Conservation (phyloP, 2,329 filamentous ascomycete species). For the Penicillium sp. region DNA sequence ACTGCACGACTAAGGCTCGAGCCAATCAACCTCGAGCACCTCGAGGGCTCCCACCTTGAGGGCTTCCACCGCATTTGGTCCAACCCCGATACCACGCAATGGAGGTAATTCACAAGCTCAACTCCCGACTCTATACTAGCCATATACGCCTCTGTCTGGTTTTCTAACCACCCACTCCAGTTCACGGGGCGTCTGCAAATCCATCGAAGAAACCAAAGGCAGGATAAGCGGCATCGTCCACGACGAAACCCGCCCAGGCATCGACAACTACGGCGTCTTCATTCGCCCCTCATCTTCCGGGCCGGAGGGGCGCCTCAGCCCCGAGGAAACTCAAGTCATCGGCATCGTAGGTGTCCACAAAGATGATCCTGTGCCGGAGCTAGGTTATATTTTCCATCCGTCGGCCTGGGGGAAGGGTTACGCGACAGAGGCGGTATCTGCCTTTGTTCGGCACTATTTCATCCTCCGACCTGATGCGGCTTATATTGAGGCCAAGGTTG, state of each 20-base stretch:
- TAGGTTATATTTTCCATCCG: constrained; percentile 61
- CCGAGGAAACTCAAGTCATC: background rate
- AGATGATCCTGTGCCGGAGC: constrained; percentile 35
- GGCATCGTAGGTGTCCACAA: constrained; percentile 11
- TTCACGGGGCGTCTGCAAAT: background rate
- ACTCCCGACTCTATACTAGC: too few species aligned
- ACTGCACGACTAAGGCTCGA: constrained; percentile 7
- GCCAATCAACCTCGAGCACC: constrained; percentile 7
- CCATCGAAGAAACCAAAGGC: constrained; percentile 1
- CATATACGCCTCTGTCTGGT: background rate
- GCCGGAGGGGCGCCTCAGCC: background rate
- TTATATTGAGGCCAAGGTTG: constrained; percentile 49
- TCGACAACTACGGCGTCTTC: constrained; percentile 8
- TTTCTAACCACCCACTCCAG: background rate
- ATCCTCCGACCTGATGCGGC: constrained; percentile 44
- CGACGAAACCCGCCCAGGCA: background rate
- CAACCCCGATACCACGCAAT: constrained; percentile 5
- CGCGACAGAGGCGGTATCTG: constrained; percentile 60
- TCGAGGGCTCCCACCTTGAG: constrained; percentile 8
- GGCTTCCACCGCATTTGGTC: constrained; percentile 9
- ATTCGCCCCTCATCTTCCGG: background rate
- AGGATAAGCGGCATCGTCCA: constrained; percentile 5
- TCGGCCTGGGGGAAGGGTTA: constrained; percentile 61
- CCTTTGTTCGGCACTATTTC: constrained; percentile 54
- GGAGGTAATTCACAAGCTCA: background rate